Conservation (phyloP, 345 rosid species). For the Arabis alpina region DNA sequence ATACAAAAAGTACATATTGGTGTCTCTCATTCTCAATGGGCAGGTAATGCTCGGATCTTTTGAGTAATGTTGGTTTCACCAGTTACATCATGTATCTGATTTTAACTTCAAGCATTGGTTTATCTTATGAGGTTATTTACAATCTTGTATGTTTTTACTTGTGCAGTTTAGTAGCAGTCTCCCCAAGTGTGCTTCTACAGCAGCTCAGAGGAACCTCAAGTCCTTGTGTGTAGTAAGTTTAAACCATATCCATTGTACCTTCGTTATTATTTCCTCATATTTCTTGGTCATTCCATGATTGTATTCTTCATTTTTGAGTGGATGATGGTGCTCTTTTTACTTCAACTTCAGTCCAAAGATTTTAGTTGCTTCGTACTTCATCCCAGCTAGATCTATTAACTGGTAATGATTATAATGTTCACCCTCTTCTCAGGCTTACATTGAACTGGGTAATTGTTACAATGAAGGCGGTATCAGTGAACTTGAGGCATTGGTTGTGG, state of each 20-base stretch:
- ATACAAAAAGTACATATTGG: conserved; percentile 84
- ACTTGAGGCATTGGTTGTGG: conserved; percentile 59
- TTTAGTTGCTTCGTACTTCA: conserved; percentile 9
- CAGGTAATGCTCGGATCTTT: conserved; percentile 54
- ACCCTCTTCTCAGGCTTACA: conserved; percentile 60
- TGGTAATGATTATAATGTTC: conserved; percentile 23
- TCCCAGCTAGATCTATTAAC: conserved; percentile 12
- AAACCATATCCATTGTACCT: background rate
- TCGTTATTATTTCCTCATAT: background rate
- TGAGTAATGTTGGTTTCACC: conserved; percentile 19
- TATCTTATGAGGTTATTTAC: conserved; percentile 19
- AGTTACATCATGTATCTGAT: conserved; percentile 6
- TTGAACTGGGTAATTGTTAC: conserved; percentile 72
- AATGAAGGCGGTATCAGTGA: conserved; percentile 65
- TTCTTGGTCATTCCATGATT: conserved; percentile 8
- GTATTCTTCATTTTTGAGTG: conserved; percentile 14
- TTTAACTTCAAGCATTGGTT: conserved; percentile 18
- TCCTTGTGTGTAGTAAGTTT: conserved; percentile 42
- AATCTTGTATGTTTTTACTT: conserved; percentile 33
- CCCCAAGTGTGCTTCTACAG: conserved; percentile 83
- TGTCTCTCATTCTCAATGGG: conserved; percentile 81
- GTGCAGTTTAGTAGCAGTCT: conserved; percentile 73
- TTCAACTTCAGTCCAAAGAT: conserved; percentile 9
- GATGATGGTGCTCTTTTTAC: background rate
- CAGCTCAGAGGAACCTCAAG: conserved; percentile 86